A percentile compares a stretch with the other conserved stretches of the same genome.
Conservation (phyloP, 108 stramenopile species). For the Pseudonitzschia multiseries region DNA sequence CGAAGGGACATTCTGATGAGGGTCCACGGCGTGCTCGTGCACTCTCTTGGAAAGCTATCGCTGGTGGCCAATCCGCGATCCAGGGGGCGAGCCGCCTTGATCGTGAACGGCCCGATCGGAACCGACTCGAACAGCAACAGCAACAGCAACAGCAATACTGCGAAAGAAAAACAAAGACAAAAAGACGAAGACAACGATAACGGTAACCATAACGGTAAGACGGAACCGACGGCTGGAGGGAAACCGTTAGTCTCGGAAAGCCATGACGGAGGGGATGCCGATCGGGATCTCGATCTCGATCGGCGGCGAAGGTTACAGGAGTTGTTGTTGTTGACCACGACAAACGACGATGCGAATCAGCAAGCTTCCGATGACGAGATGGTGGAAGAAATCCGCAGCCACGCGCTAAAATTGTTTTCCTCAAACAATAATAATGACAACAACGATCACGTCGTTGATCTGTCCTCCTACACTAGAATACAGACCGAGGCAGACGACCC, state of each 20-base stretch:
- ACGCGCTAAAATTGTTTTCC: slow-evolving; percentile 4
- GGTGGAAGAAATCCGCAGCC: slow-evolving; percentile 6
- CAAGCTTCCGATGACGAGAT: background rate
- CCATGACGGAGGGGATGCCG: slow-evolving; percentile 6
- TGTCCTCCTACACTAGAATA: background rate
- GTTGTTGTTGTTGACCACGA: slow-evolving; percentile 11
- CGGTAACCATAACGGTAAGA: no score
- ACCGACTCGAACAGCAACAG: background rate
- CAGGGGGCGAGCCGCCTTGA: slow-evolving; percentile 31
- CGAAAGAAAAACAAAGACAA: background rate
- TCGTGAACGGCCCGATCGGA: slow-evolving; percentile 3
- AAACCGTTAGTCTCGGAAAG: no score
- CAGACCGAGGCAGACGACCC: background rate
- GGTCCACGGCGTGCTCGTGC: slow-evolving; percentile 72
- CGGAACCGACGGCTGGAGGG: background rate
- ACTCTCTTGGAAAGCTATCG: slow-evolving; percentile 67
- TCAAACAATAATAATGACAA: background rate
- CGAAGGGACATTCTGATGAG: slow-evolving; percentile 61
- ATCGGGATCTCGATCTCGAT: no score
- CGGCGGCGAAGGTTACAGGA: slow-evolving; percentile 35
- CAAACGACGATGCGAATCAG: background rate
- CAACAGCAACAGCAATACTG: background rate
- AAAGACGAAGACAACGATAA: no score
- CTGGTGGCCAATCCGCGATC: slow-evolving; percentile 55
- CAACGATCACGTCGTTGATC: background rate